Conservation (phyloP, 2,329 filamentous ascomycete species). For the Septoria linicola region DNA sequence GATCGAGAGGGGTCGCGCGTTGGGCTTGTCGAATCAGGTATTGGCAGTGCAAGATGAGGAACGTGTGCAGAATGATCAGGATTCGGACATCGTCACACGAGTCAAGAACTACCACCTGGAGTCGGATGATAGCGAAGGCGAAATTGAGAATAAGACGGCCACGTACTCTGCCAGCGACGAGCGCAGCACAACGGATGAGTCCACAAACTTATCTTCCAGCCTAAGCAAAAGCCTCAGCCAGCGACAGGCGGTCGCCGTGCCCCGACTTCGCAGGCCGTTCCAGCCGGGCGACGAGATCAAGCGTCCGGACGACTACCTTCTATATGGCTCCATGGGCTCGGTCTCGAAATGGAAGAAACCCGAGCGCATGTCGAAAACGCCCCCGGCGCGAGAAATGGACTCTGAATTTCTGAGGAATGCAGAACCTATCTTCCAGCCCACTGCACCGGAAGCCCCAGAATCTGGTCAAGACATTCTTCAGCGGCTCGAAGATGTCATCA, state of each 20-base stretch:
- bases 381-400: conserved; percentile 24
- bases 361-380: conserved; percentile 13
- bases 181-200: conserved; percentile 4
- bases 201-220: conserved; percentile 15
- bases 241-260: conserved; percentile 15
- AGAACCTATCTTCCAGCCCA: conserved; percentile 11
- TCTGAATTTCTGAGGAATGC: conserved; percentile 25
- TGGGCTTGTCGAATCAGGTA: conserved; percentile 13
- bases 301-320: conserved; percentile 20
- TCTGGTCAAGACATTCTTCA: conserved; percentile 11
- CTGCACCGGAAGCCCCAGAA: conserved; percentile 12
- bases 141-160: conserved; percentile 8
- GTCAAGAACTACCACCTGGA: conserved; percentile 26
- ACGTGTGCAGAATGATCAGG: conserved; percentile 11
- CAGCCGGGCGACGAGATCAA: conserved; percentile 28
- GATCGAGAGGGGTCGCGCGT: conserved; percentile 11
- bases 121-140: conserved; percentile 25
- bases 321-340: conserved; percentile 18
- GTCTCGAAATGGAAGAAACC: conserved; percentile 18
- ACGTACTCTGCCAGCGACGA: conserved; percentile 16
- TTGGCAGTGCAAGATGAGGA: conserved; percentile 9
- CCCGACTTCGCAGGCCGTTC: conserved; percentile 24
- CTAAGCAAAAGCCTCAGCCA: conserved; percentile 18
- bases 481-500: conserved; percentile 13
- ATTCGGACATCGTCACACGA: conserved; percentile 16